Evolutionary conservation across 176 grass and related monocot genomes (phyloP).

Genomic region (Puccinellia tenuiflora): DNA sequence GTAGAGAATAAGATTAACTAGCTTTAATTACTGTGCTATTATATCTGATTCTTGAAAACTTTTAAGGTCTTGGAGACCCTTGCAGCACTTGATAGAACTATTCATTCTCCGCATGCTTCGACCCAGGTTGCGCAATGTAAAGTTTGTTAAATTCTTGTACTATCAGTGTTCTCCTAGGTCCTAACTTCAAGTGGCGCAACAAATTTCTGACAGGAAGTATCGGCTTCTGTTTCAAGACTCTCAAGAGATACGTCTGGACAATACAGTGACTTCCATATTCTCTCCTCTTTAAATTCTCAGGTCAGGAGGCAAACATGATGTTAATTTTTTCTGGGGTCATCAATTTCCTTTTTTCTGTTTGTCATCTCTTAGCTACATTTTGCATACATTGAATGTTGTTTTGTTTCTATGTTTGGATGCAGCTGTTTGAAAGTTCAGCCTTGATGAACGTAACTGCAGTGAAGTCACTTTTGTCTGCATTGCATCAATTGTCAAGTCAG

Average conservation of each 20-base stretch:
- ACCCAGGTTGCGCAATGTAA: constrained; percentile 62
- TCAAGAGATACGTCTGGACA: constrained; percentile 91
- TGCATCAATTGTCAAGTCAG: constrained; percentile 92
- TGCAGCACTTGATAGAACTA: constrained; percentile 89
- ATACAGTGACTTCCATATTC: constrained; percentile 97
- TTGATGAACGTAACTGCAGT: constrained; percentile 89
- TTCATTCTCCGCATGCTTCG: constrained; percentile 95
- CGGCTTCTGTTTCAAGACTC: constrained; percentile 84
- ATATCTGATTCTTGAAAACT: constrained; percentile 18
- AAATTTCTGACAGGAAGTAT: constrained; percentile 66
- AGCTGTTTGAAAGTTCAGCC: constrained; percentile 98
- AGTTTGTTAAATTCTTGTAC: not conserved
- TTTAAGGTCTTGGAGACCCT: constrained; percentile 93
- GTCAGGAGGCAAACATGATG: constrained; percentile 40
- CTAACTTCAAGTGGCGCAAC: constrained; percentile 1
- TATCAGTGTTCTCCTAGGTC: not conserved
- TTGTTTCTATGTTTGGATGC: constrained; percentile 46
- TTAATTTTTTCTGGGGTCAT: not conserved
- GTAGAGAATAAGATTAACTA: constrained; percentile 27
- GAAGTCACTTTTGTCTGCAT: constrained; percentile 90
- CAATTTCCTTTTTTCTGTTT: constrained; percentile 6
- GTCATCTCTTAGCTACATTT: constrained; percentile 1
- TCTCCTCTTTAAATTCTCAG: constrained; percentile 99
- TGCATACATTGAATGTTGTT: constrained; percentile 5
- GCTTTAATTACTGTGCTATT: constrained; percentile 10